A percentile compares a stretch with the other conserved stretches of the same genome.
These are phyloP conservation scores for Stromatinia cepivora DNA, from an alignment of 2,329 filamentous ascomycete species.

Conservation along the genomic window DNA sequence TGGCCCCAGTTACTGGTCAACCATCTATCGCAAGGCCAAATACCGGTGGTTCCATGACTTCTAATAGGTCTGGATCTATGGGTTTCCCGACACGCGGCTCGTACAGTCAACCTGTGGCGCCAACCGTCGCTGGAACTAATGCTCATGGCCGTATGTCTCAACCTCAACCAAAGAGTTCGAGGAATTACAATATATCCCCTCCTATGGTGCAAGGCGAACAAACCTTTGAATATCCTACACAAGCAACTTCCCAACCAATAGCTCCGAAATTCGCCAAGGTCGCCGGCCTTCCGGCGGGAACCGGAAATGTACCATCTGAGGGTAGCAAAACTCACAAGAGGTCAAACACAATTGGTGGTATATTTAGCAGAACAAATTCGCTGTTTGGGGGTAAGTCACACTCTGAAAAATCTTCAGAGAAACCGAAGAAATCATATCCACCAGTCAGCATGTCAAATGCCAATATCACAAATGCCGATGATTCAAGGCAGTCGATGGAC, in stretches of 20 bases:
- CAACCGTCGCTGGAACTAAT: conserved; percentile 84
- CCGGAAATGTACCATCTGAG: conserved; percentile 43
- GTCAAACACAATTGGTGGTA: conserved; percentile 75
- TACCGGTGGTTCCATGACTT: conserved; percentile 79
- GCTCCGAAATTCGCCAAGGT: conserved; percentile 60
- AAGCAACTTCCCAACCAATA: conserved; percentile 51
- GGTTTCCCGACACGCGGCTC: conserved; percentile 72
- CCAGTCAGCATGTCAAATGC: conserved; percentile 85
- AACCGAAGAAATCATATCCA: conserved; percentile 70
- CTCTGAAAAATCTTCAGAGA: conserved; percentile 53
- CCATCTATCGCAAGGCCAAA: conserved; percentile 60
- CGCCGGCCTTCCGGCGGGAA: conserved; percentile 53
- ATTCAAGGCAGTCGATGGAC: conserved; percentile 64
- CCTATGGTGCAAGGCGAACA: conserved; percentile 56
- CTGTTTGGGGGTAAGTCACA: conserved; percentile 64
- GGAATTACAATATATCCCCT: conserved; percentile 71
- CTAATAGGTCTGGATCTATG: conserved; percentile 51
- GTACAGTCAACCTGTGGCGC: conserved; percentile 86
- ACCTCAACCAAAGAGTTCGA: conserved; percentile 59
- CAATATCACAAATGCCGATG: conserved; percentile 44
- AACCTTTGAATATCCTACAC: conserved; percentile 57
- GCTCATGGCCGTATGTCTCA: conserved; percentile 89
- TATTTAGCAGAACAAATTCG: conserved; percentile 81
- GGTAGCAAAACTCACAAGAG: conserved; percentile 56
- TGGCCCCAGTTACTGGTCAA: conserved; percentile 47